A percentile compares a stretch with the other conserved stretches of the same genome.
Evolutionary conservation across 1,284 basidiomycete genomes (phyloP).

Genomic region (Heterobasidion occidentale): DNA sequence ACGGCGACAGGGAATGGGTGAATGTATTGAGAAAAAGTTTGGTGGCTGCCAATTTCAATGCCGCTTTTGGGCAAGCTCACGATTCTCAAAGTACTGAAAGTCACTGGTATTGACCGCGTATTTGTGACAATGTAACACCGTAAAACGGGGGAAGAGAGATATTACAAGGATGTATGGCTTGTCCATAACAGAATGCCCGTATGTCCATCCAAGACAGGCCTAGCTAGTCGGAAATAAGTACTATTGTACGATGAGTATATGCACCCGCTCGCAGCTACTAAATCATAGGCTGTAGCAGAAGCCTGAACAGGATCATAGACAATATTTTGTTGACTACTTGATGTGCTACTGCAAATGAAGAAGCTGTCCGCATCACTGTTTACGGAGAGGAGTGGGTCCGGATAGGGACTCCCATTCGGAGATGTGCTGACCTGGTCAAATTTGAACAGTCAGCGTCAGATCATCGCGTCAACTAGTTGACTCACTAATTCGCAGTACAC

Average conservation of each 20-base stretch:
- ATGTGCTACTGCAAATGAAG: neutral
- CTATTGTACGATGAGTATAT: constrained; percentile 3
- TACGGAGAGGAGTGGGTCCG: constrained; percentile 1
- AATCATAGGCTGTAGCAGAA: neutral
- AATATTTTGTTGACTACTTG: neutral
- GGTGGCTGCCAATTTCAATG: neutral
- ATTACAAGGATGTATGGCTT: too few species aligned
- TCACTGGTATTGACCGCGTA: too few species aligned
- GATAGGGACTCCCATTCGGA: constrained; percentile 1
- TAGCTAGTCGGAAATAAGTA: neutral
- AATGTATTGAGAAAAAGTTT: neutral
- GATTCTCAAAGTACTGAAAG: too few species aligned
- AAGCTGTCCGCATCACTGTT: constrained; percentile 1
- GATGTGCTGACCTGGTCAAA: neutral
- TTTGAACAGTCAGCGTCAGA: neutral
- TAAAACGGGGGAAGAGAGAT: too few species aligned
- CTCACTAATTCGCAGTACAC: constrained; percentile 3
- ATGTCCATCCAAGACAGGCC: too few species aligned
- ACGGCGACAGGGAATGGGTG: neutral
- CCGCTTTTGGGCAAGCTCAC: too few species aligned
- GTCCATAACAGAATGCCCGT: too few species aligned
- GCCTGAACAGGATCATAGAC: neutral
- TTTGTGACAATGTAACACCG: too few species aligned
- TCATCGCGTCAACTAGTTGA: neutral
- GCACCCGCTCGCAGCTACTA: neutral